Evolutionary conservation across 345 rosid species (phyloP), one percentile per base, ranked within the genome.

Genomic region (rapeseed (Brassica napus)): DNA sequence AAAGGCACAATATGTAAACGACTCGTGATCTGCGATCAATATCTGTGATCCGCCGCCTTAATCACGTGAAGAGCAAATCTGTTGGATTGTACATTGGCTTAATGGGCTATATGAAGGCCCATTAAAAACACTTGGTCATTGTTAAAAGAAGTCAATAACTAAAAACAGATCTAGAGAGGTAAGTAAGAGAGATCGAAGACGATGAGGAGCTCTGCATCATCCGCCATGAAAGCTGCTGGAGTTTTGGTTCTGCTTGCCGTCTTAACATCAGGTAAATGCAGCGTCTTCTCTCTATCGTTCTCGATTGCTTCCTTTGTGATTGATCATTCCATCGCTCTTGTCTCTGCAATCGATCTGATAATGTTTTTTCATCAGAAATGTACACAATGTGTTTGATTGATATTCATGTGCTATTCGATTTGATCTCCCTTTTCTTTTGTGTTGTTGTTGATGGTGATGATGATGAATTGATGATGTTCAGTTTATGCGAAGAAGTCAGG

Each of bases 401-500:
- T 12, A 44, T 44, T 3, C 49, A 42, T 42, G n/a, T 44, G 52
- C n/a, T 15, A 15, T 32, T 35, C 6, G 65, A 61, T 5, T 55
- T 67, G 42, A 28, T 64, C 6, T 28, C 63, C 4, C 6, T 54
- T 47, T 47, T 9, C 24, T 16, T 35, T 31, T 23, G 49, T 0
- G 57, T 10, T 31, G 34, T 63, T 59, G 15, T 66, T 1, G 63
- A 72, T 65, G 18, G 3, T 59, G 58, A 28, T 71, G 71, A 49
- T 54, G 76, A 57, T 72, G 55, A 10, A 35, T 35, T 39, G 55
- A 47, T 47, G 55, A 68, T 68, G 65, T 47, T 54, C 84, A 94
- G 98, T 80, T 44, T 63, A 78, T 65, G 93, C 90, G 35, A 92
- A 87, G 86, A 89, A 85, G 24, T 89, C 92, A 2, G 88, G 81